Percentiles rank a stretch among this genome's conserved stretches.
These are phyloP conservation scores for Dendrobium officinale DNA, from an alignment of 106 monocot genomes.

Conservation along the genomic window DNA sequence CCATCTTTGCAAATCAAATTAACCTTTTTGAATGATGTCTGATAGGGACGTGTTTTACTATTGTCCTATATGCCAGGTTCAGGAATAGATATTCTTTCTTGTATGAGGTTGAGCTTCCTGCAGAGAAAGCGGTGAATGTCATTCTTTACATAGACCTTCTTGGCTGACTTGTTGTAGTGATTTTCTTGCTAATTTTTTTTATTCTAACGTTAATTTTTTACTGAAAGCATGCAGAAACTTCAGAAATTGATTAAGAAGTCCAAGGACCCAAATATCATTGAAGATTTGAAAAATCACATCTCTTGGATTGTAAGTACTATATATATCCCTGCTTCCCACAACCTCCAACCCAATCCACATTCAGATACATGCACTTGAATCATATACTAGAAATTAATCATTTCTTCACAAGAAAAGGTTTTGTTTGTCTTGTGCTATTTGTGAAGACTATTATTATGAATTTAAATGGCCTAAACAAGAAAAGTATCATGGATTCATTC, in stretches of 20 bases:
- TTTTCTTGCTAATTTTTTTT: background rate
- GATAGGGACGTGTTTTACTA: background rate
- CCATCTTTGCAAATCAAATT: background rate
- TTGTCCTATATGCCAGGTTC: slow-evolving; percentile 34
- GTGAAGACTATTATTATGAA: too few species aligned
- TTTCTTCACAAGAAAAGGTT: too few species aligned
- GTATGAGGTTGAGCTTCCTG: slow-evolving; percentile 75
- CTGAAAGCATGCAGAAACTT: slow-evolving; percentile 50
- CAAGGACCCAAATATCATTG: slow-evolving; percentile 43
- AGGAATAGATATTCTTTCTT: slow-evolving; percentile 80
- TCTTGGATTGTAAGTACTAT: slow-evolving; percentile 76
- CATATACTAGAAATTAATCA: too few species aligned
- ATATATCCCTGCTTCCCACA: background rate
- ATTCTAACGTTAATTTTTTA: background rate
- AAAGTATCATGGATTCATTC: too few species aligned
- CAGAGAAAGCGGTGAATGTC: slow-evolving; percentile 59
- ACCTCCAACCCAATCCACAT: too few species aligned
- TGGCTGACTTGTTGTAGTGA: background rate
- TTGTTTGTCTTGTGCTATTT: too few species aligned
- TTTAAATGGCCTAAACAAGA: too few species aligned
- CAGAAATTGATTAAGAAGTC: slow-evolving; percentile 59
- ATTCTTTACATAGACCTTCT: background rate
- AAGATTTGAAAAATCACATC: slow-evolving; percentile 59
- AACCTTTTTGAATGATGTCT: background rate
- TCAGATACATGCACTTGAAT: too few species aligned